phyloP scores from a whole-genome alignment of 352 stramenopile genomes.

The Pythium brachiatum region DNA sequence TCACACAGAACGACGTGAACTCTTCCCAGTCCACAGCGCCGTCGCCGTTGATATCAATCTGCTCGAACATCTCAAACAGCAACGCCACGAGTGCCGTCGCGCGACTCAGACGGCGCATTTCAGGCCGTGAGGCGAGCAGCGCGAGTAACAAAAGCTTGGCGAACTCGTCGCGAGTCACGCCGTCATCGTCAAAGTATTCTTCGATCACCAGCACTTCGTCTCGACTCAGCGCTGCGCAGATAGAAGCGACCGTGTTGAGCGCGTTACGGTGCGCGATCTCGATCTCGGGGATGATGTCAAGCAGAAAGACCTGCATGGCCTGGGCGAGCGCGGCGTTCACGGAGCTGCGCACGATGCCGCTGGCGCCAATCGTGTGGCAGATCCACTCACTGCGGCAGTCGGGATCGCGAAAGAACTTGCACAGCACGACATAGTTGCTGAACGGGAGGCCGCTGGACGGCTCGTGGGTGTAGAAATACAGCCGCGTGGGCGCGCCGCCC shows the following conservation, averaged over 20 bases:
- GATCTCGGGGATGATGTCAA: conserved; percentile 70
- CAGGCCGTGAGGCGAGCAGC: conserved; percentile 40
- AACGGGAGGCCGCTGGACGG: not conserved
- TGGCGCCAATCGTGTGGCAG: conserved; percentile 39
- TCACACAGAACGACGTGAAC: conserved; percentile 81
- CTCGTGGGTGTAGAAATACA: conserved; percentile 31
- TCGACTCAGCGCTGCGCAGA: conserved; percentile 58
- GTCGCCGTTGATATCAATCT: conserved; percentile 86
- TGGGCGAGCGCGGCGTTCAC: conserved; percentile 45
- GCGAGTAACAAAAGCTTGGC: conserved; percentile 45
- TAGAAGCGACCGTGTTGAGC: conserved; percentile 52
- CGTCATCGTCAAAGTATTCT: conserved; percentile 37
- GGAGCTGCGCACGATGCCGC: conserved; percentile 36
- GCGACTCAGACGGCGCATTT: conserved; percentile 33
- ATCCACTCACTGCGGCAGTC: conserved; percentile 34
- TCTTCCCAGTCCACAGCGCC: conserved; percentile 78
- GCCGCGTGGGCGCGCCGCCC: conserved; percentile 20
- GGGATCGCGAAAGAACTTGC: conserved; percentile 52
- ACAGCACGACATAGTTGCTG: conserved; percentile 44
- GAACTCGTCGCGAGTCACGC: conserved; percentile 50
- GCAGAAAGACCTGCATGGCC: conserved; percentile 53
- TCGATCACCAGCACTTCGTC: conserved; percentile 62
- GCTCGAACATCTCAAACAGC: conserved; percentile 75
- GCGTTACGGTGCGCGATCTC: conserved; percentile 61
- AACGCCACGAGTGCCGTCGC: conserved; percentile 40